Percentiles rank a stretch among this genome's conserved stretches.
Evolutionary conservation across 345 rosid species (phyloP).

Genomic region (Salix arbutifolia): DNA sequence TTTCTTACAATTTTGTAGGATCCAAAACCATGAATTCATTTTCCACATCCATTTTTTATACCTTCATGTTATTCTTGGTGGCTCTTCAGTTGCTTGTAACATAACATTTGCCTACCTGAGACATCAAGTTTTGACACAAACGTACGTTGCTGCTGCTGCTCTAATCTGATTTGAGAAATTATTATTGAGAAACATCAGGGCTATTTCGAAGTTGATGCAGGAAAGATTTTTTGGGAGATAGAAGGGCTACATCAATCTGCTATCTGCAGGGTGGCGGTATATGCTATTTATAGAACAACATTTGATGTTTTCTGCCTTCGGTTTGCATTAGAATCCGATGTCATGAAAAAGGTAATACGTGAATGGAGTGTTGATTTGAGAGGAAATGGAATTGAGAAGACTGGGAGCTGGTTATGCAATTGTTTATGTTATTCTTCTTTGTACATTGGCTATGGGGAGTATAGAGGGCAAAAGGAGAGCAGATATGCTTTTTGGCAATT

Average conservation of each 20-base stretch:
- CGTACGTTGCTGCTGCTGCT: background rate
- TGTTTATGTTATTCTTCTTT: constrained; percentile 32
- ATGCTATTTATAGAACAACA: background rate
- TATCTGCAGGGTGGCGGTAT: background rate
- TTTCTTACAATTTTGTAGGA: background rate
- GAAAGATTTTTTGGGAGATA: background rate
- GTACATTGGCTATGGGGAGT: constrained; percentile 21
- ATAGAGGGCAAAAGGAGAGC: constrained; percentile 22
- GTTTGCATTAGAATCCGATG: constrained; percentile 4
- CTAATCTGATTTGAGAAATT: background rate
- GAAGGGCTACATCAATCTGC: background rate
- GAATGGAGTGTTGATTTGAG: constrained; percentile 29
- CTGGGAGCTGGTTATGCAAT: constrained; percentile 18
- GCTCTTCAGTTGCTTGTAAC: background rate
- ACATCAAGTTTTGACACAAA: background rate
- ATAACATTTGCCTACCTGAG: background rate
- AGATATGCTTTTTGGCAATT: constrained; percentile 11
- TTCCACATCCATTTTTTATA: background rate
- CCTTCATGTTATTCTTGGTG: background rate
- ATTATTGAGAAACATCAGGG: background rate
- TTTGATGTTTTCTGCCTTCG: background rate
- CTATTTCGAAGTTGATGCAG: background rate
- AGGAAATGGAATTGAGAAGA: constrained; percentile 40
- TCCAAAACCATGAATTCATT: background rate
- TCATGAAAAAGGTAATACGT: constrained; percentile 41